Evolutionary conservation across 129 eudicot species (phyloP).

Genomic region (Sambucus nigra): DNA sequence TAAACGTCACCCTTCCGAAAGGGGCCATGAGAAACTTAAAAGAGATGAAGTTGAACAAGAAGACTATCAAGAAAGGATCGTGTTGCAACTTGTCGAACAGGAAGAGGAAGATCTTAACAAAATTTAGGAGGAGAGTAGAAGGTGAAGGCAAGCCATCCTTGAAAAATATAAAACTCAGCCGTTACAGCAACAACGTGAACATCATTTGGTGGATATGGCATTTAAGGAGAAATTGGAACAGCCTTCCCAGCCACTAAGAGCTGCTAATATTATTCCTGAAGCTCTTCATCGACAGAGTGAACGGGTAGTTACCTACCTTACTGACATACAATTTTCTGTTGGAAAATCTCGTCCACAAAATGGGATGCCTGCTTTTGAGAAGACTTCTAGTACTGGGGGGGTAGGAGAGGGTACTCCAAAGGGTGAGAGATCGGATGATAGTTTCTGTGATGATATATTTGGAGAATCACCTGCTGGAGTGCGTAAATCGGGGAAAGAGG

Average conservation of each 20-base stretch:
- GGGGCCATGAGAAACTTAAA: conserved; percentile 6
- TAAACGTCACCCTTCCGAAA: conserved; percentile 1
- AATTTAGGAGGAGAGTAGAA: too few relatives aligned
- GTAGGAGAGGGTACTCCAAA: conserved; percentile 55
- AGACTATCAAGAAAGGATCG: conserved; percentile 30
- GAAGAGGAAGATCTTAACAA: conserved; percentile 50
- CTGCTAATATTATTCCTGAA: conserved; percentile 13
- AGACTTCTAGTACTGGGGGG: conserved; percentile 26
- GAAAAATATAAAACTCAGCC: too few relatives aligned
- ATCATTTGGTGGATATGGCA: conserved; percentile 14
- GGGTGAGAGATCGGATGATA: conserved; percentile 49
- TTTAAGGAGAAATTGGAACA: conserved; percentile 17
- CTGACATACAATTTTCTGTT: conserved; percentile 19
- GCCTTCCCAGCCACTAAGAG: conserved; percentile 12
- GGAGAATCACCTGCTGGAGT: conserved; percentile 62
- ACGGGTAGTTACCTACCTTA: conserved; percentile 17
- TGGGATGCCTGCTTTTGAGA: conserved; percentile 12
- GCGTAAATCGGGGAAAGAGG: conserved; percentile 46
- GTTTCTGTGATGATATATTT: conserved; percentile 57
- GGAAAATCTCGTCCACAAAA: conserved; percentile 31
- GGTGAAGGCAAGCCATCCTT: too few relatives aligned
- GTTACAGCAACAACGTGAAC: conserved; percentile 15
- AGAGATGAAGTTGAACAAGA: conserved; percentile 34
- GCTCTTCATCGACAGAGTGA: conserved; percentile 12
- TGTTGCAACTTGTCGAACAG: conserved; percentile 34